Conservation (phyloP, 2,329 filamentous ascomycete species). For the Sclerotinia minor region DNA sequence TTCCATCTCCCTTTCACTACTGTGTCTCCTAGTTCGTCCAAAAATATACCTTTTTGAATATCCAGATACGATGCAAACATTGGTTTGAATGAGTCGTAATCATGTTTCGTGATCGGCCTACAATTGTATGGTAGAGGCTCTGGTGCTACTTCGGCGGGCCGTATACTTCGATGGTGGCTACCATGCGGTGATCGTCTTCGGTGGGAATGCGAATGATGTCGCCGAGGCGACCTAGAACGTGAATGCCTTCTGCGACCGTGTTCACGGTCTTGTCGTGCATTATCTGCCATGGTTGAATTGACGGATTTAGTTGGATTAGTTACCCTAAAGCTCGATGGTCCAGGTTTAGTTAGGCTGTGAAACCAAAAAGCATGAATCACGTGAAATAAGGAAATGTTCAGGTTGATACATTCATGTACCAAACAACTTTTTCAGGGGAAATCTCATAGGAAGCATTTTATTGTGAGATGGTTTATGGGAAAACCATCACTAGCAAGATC, state of each 20-base stretch:
- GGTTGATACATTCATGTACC: background rate
- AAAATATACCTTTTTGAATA: slow-evolving; percentile 75
- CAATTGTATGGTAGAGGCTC: slow-evolving; percentile 63
- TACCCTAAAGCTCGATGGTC: background rate
- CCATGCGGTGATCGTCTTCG: slow-evolving; percentile 33
- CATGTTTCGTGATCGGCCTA: slow-evolving; percentile 64
- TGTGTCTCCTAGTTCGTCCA: slow-evolving; percentile 69
- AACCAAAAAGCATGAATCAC: background rate
- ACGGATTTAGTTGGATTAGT: background rate
- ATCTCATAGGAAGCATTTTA: background rate
- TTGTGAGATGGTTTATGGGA: too few species aligned
- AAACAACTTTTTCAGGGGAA: background rate
- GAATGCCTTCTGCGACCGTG: slow-evolving; percentile 22
- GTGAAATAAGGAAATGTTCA: background rate
- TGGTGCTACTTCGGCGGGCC: slow-evolving; percentile 41
- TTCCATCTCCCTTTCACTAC: slow-evolving; percentile 87
- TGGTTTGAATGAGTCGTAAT: slow-evolving; percentile 64
- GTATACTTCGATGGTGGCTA: slow-evolving; percentile 33
- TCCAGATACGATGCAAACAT: slow-evolving; percentile 84
- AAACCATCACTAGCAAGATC: background rate
- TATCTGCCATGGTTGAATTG: slow-evolving; percentile 23
- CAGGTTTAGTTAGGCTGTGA: background rate
- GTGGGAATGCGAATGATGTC: slow-evolving; percentile 27
- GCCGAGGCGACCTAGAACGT: slow-evolving; percentile 26
- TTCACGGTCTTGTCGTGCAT: slow-evolving; percentile 1